Percentiles rank a stretch among this genome's conserved stretches.
These are phyloP conservation scores for Ustilago nuda DNA, from an alignment of 1,284 basidiomycete species.

Conservation along the genomic window DNA sequence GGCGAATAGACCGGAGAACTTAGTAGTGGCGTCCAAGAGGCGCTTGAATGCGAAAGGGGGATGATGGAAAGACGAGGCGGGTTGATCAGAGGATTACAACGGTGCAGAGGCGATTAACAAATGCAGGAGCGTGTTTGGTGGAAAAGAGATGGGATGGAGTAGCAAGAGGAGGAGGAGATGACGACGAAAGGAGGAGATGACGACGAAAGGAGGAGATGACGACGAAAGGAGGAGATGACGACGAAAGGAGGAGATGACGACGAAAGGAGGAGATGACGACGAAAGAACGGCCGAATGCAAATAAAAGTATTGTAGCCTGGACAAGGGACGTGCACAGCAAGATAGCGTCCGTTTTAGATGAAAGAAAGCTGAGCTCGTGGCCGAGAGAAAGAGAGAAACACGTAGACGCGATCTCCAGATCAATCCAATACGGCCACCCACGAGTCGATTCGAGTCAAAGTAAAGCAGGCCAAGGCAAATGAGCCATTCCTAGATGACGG, in stretches of 20 bases:
- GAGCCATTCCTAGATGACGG: background rate
- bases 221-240: background rate
- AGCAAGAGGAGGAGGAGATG: background rate
- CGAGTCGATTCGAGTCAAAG: constrained; percentile 9
- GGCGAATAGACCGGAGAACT: background rate
- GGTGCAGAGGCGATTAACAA: too few relatives aligned
- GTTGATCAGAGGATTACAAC: too few relatives aligned
- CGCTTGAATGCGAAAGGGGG: background rate
- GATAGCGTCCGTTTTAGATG: constrained; percentile 13
- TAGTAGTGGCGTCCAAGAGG: background rate
- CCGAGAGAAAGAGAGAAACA: background rate
- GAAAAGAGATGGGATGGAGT: background rate
- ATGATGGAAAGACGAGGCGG: too few relatives aligned
- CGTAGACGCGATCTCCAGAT: background rate
- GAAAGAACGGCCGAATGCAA: constrained; percentile 4
- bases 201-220: background rate
- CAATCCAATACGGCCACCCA: background rate
- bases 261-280: background rate
- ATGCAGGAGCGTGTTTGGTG: background rate
- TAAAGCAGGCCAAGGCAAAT: too few relatives aligned
- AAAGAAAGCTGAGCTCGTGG: constrained; percentile 35
- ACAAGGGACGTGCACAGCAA: background rate
- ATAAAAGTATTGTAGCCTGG: background rate
- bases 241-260: background rate
- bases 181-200: background rate